Conservation (phyloP, 2,329 filamentous ascomycete species). For the Colletotrichum cereale region DNA sequence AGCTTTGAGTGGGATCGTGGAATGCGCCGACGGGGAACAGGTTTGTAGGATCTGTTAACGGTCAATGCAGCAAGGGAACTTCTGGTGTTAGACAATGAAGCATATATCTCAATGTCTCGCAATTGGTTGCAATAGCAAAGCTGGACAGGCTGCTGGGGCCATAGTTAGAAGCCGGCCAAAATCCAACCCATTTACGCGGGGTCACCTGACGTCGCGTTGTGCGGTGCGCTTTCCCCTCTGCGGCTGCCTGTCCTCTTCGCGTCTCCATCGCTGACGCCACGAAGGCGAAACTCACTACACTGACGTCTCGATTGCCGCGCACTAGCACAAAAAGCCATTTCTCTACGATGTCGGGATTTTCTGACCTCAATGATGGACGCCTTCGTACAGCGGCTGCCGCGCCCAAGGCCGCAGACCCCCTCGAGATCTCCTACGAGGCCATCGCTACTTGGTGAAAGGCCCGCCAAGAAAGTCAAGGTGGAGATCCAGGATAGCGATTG, state of each 20-base stretch:
- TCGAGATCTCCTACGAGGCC: constrained; percentile 28
- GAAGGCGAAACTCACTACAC: neutral
- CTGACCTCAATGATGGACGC: constrained; percentile 50
- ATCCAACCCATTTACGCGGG: constrained; percentile 35
- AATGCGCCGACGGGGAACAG: neutral
- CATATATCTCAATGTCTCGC: neutral
- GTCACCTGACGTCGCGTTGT: constrained; percentile 57
- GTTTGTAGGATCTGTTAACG: neutral
- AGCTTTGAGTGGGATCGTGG: neutral
- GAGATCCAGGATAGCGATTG: constrained; percentile 42
- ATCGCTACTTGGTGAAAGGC: constrained; percentile 44
- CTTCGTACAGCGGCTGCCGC: constrained; percentile 50
- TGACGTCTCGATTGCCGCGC: neutral
- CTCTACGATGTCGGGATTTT: constrained; percentile 22
- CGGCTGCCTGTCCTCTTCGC: constrained; percentile 30
- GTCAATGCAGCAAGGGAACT: neutral
- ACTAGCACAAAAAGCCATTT: neutral
- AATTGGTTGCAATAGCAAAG: constrained; percentile 5
- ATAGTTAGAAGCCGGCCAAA: neutral
- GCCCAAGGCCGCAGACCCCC: constrained; percentile 20
- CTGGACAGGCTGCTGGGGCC: neutral
- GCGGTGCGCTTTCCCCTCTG: constrained; percentile 13
- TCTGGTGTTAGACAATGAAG: neutral
- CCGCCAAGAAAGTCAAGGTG: constrained; percentile 52
- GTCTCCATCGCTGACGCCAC: constrained; percentile 36